These are phyloP conservation scores for Geranium brycei DNA, from an alignment of 345 rosid genomes.

Conservation along the genomic window DNA sequence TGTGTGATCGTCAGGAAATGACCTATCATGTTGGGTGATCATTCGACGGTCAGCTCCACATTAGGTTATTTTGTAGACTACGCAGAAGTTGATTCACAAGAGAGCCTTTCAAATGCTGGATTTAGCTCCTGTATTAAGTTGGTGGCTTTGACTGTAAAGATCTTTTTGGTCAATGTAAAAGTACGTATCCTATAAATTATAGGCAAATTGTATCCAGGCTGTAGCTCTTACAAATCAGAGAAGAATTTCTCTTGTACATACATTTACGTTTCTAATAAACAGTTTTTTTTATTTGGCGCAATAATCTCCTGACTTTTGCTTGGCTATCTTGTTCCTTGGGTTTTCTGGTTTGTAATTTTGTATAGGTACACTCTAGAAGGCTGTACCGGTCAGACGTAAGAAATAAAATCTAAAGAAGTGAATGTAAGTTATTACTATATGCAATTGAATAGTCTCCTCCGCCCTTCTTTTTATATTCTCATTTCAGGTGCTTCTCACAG, in stretches of 20 bases:
- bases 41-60: constrained; percentile 34
- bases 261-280: constrained; percentile 18
- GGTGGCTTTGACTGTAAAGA: constrained; percentile 48
- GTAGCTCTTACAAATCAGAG: constrained; percentile 48
- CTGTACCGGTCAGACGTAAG: no score
- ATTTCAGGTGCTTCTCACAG: not conserved
- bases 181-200: constrained; percentile 36
- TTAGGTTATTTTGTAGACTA: constrained; percentile 46
- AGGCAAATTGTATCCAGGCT: constrained; percentile 43
- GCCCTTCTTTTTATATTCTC: not conserved
- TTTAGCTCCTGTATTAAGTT: constrained; percentile 43
- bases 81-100: constrained; percentile 29
- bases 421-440: no score
- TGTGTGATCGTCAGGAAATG: constrained; percentile 36
- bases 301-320: not conserved
- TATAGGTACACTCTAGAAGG: no score
- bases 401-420: no score
- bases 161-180: constrained; percentile 33
- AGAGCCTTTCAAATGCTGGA: constrained; percentile 32
- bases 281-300: not conserved
- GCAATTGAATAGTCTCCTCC: no score
- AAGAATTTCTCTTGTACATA: constrained; percentile 69
- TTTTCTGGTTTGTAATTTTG: not conserved
- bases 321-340: not conserved
- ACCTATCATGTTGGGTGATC: constrained; percentile 38